Evolutionary conservation across 441 rosid species (phyloP), one percentile per base, ranked within the genome.

Genomic region (Mallotus japonicus): DNA sequence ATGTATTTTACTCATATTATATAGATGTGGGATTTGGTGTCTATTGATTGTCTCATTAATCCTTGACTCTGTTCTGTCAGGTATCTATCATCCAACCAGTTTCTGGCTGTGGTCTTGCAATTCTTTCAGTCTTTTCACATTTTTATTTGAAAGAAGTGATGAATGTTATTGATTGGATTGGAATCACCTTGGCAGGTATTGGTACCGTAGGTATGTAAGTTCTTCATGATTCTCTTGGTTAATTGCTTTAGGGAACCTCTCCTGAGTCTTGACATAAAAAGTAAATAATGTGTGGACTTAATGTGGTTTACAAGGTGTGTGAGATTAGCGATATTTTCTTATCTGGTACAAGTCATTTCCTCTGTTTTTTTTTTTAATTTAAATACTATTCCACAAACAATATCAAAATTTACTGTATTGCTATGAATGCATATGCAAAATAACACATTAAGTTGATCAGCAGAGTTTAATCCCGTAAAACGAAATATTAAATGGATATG

Each of bases 81-180:
- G 97, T 95, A 55, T 95, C 99, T 65, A 91, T 95, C 69, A 91
- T 95, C 78, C 98, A 95, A 77, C 99, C 99, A 46, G 99, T 95
- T 76, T 95, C 98, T 37, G 98, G 99, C 64, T 91, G 96, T 79
- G 98, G 99, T 67, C 98, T 95, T 28, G 98, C 97, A 40, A 83
- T 95, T 71, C 98, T 95, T 79, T 95, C 90, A 0, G 79, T 95
- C 70, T 92, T 95, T 79, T 92, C 99, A 12, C 99, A 92, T 82
- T 95, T 95, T 84, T 95, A 95, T 82, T 77, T 95, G 46, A 87
- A 95, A 87, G 99, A 95, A 81, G 87, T 91, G 60, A 91, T 95
- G 96, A 95, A 91, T 83, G 84, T 81, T 50, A 79, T 95, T 79
- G 99, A 95, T 83, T 95, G 99, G 99, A 81, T 90, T 81, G 99